A percentile compares a stretch with the other conserved stretches of the same genome.
phyloP scores from a whole-genome alignment of 768 basidiomycete species.

The Lanmaoa pseudosensibilis region DNA sequence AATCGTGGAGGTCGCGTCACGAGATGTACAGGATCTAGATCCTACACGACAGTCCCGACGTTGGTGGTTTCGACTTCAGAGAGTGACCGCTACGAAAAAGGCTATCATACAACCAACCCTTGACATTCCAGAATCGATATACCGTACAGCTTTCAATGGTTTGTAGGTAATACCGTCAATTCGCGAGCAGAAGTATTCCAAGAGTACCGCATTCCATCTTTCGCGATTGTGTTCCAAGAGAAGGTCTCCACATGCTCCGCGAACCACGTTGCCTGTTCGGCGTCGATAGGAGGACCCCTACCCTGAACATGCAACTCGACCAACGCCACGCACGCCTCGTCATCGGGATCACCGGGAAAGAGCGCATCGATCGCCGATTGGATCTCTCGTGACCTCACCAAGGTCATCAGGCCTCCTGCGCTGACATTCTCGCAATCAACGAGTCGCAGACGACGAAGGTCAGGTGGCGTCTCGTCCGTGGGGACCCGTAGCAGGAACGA shows the following conservation, averaged over 20 bases:
- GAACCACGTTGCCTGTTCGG: slow-evolving; percentile 6
- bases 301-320: slow-evolving; percentile 6
- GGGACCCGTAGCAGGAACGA: slow-evolving; percentile 5
- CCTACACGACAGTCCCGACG: neutral
- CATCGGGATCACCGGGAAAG: neutral
- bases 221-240: slow-evolving; percentile 5
- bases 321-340: slow-evolving; percentile 2
- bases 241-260: slow-evolving; percentile 2
- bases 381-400: slow-evolving; percentile 4
- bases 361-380: neutral
- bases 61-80: neutral
- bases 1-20: too few relatives aligned
- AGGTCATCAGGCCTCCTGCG: neutral
- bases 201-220: slow-evolving; percentile 1
- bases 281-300: neutral
- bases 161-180: neutral
- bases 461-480: neutral
- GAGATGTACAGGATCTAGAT: neutral
- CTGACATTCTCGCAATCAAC: slow-evolving; percentile 6
- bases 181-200: neutral
- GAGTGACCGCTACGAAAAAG: neutral
- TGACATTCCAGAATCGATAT: neutral
- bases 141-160: neutral
- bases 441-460: slow-evolving; percentile 4
- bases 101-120: neutral